These are phyloP conservation scores for Rhizoclosmatium globosum DNA, from an alignment of 192 early-diverging fungal species.

Conservation along the genomic window DNA sequence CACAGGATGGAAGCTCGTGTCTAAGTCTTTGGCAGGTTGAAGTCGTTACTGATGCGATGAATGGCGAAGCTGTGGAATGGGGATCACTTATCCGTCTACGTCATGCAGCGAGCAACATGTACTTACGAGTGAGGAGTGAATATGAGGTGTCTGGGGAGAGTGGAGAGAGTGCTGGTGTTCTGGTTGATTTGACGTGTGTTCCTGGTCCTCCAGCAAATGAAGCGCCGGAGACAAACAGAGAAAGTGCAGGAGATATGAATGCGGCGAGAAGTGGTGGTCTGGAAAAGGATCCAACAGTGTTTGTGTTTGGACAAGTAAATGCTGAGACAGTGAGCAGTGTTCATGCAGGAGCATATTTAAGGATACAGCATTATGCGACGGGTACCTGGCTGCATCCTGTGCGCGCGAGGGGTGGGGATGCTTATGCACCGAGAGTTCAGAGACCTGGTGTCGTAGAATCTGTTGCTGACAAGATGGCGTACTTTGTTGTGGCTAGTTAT, in stretches of 20 bases:
- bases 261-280: background rate
- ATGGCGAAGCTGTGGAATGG: constrained; percentile 43
- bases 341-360: constrained; percentile 21
- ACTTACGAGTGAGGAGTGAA: constrained; percentile 30
- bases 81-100: constrained; percentile 29
- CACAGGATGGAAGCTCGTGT: constrained; percentile 42
- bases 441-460: no score
- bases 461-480: background rate
- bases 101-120: constrained; percentile 43
- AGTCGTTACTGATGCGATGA: constrained; percentile 8
- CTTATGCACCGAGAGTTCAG: no score
- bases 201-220: background rate
- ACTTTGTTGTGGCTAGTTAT: constrained; percentile 25
- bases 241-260: background rate
- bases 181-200: constrained; percentile 4
- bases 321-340: constrained; percentile 15
- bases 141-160: constrained; percentile 13
- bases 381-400: constrained; percentile 46
- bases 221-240: background rate
- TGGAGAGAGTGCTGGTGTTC: background rate
- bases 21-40: constrained; percentile 48
- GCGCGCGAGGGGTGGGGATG: background rate
- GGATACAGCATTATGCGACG: constrained; percentile 43
- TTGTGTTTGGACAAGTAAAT: constrained; percentile 42
- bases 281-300: constrained; percentile 40